Evolutionary conservation across 78 protist species (phyloP), one percentile per base, ranked within the genome.

Genomic region (Chrysochromulina parva): DNA sequence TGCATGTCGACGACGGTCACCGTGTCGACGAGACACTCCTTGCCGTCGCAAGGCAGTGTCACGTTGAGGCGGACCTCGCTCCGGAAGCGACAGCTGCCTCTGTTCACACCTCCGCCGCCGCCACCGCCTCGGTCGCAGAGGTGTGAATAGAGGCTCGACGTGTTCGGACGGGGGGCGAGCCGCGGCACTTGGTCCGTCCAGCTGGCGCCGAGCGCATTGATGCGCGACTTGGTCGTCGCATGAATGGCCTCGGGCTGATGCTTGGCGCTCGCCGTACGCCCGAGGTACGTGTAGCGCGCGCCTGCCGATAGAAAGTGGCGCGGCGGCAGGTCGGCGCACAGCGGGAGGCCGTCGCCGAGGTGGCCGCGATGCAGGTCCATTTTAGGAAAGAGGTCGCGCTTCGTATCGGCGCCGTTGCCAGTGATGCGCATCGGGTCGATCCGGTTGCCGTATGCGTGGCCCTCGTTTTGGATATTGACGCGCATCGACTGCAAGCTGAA

Each of bases 381-480:
- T 14, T 85, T 85, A 1, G 89, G 89, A 58, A 85, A 85, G 58
- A 17, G 53, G 38, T 85, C 89, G 54, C 69, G 66, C n/a, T n/a
- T n/a, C n/a, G n/a, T n/a, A n/a, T n/a, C n/a, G n/a, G n/a, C n/a
- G 71, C 65, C 4, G 71, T 13, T 20, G 66, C 71, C 48, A 3
- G 4, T 6, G 38, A 58, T 4, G 48, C 5, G 47, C 71, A 55
- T n/a, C 71, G 89, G 73, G 11, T 85, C 89, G 89, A 85, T 24
- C 4, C 1, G 1, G 59, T 78, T 78, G 54, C 6, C 38, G 55
- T 3, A 14, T 16, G 55, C 20, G 50, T 3, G 2, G 38, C 1
- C 9, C 89, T 85, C 89, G n/a, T n/a, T n/a, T n/a, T n/a, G n/a
- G 78, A 19, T 24, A 11, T 85, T 85, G 89, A 26, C n/a, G n/a